Percentiles rank a stretch among this genome's conserved stretches.
Conservation (phyloP, 805 yeast genomes). For the Scheffersomyces ergatensis region DNA sequence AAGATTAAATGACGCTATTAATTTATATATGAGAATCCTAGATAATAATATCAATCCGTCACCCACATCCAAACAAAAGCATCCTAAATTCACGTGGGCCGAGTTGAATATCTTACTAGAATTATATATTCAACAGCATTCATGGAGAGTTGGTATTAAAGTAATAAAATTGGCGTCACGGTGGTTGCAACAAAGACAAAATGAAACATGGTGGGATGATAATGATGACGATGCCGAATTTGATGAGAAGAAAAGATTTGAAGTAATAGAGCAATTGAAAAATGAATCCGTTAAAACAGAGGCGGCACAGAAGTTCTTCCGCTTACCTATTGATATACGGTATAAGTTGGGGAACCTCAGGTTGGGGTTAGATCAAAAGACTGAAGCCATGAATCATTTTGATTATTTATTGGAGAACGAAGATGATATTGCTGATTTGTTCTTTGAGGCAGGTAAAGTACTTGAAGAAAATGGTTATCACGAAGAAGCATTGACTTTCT, state of each 20-base stretch:
- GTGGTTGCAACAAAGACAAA: slow-evolving; percentile 74
- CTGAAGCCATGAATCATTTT: slow-evolving; percentile 76
- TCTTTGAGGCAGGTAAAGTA: slow-evolving; percentile 70
- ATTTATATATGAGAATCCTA: slow-evolving; percentile 61
- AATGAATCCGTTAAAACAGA: slow-evolving; percentile 5
- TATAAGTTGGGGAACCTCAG: slow-evolving; percentile 77
- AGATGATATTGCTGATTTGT: slow-evolving; percentile 68
- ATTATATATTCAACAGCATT: slow-evolving; percentile 65
- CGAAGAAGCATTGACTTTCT: slow-evolving; percentile 72
- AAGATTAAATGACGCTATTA: slow-evolving; percentile 72
- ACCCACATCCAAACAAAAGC: slow-evolving; percentile 14
- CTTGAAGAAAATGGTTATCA: slow-evolving; percentile 67
- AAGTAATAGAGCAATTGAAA: slow-evolving; percentile 16
- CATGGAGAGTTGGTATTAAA: slow-evolving; percentile 61
- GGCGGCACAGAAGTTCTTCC: slow-evolving; percentile 24
- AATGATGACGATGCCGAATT: slow-evolving; percentile 73
- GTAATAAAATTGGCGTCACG: slow-evolving; percentile 70
- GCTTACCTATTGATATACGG: slow-evolving; percentile 83
- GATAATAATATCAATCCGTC: slow-evolving; percentile 51
- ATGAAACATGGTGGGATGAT: slow-evolving; percentile 67
- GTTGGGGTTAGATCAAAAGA: slow-evolving; percentile 56
- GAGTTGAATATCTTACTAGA: slow-evolving; percentile 83
- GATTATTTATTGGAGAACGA: slow-evolving; percentile 53
- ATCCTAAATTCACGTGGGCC: slow-evolving; percentile 77
- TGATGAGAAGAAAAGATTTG: slow-evolving; percentile 67